Base-by-base conservation (phyloP, 2,329 filamentous ascomycete genomes). In the Ascochyta fabae region DNA sequence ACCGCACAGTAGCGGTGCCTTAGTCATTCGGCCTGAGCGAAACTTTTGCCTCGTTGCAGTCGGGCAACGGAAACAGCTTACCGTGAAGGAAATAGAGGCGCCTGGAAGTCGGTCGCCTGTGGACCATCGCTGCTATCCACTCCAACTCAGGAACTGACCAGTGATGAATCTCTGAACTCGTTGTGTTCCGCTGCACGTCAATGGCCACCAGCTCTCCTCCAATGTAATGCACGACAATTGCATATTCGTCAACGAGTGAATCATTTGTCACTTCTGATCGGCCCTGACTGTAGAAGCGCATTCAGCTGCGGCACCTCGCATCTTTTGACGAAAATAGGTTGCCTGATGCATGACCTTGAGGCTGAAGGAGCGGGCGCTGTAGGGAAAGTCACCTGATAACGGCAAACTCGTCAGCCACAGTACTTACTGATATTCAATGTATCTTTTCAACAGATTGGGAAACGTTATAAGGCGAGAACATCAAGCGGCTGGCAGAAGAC, bases 261-360 rank as follows among this genome's bases (percentile, higher is more conserved):
- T 27, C 42, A 42, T 56, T 50, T 36, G 46, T 46, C 47, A 47
- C 47, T 43, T 19, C 36, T 38, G 41, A 46, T 35, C 23, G 31
- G 23, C 16, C 15, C 19, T 2, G 41, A 29, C 33, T 44, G 35
- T 50, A 23, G 46, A 53, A 31, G 48, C 45, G 41, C 33, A 53
- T 44, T n/a, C 22, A 38, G 40, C 27, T 44, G 49, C 35, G 22
- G 12, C 48, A 29, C 48, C 43, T 59, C 59, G 62, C 59, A 53
- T 61, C 35, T 64, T 64, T 66, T 65, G 49, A 58, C 45, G 50
- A 48, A 62, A 68, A 56, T 27, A 55, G 60, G 62, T 60, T 36
- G 53, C 53, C 31, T 50, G 58, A 65, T 58, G 48, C 56, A 36
- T n/a, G 16, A 19, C 31, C 12, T 22, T 10, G 3, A 36, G 35